Conservation (phyloP, 805 yeast genomes). For the Wickerhamomyces alni region DNA sequence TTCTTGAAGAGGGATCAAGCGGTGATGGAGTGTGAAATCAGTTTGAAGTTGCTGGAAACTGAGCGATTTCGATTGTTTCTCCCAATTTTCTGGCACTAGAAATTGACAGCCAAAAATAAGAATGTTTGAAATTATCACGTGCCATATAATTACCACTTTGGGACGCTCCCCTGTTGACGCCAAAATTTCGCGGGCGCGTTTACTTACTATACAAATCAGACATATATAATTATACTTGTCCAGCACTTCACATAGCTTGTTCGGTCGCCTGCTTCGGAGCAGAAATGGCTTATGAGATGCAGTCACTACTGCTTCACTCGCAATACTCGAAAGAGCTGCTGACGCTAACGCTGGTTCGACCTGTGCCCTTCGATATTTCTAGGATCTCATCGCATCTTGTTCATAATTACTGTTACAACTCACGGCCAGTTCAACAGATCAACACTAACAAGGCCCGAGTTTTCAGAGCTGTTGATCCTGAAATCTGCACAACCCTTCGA, state of each 20-base stretch:
- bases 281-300: too few relatives aligned
- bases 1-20: too few relatives aligned
- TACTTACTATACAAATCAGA: too few relatives aligned
- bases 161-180: too few relatives aligned
- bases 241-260: too few relatives aligned
- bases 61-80: background rate
- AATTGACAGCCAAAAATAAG: background rate
- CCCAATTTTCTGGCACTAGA: background rate
- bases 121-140: too few relatives aligned
- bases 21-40: too few relatives aligned
- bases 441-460: slow-evolving; percentile 19
- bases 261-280: too few relatives aligned
- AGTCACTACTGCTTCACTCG: background rate
- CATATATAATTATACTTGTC: too few relatives aligned
- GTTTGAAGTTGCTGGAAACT: too few relatives aligned
- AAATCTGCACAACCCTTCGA: background rate
- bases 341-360: slow-evolving; percentile 6
- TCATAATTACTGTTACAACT: slow-evolving; percentile 4
- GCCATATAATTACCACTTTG: too few relatives aligned
- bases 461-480: slow-evolving; percentile 5
- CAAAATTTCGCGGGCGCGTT: too few relatives aligned
- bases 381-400: slow-evolving; percentile 8
- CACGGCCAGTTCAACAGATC: slow-evolving; percentile 4
- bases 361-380: slow-evolving; percentile 11
- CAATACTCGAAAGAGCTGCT: slow-evolving; percentile 1